Percentiles rank a stretch among this genome's conserved stretches.
phyloP scores from a whole-genome alignment of 2,329 filamentous ascomycete species.

The Aspergillus pseudoterreus region DNA sequence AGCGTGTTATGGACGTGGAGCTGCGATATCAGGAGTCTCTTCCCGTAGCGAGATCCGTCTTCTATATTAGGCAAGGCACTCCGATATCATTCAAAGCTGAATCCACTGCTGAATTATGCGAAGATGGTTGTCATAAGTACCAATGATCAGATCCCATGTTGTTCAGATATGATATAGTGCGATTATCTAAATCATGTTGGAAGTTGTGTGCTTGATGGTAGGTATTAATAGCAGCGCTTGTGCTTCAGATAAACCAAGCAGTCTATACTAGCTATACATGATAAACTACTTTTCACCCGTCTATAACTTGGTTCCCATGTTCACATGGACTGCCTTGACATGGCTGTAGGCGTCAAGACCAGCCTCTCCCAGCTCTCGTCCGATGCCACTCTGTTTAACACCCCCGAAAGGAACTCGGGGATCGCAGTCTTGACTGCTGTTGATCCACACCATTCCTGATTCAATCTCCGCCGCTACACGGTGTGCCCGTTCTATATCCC shows the following conservation, averaged over 20 bases:
- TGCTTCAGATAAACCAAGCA: too few species aligned
- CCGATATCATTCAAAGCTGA: neutral
- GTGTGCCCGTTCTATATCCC: slow-evolving; percentile 72
- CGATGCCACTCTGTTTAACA: slow-evolving; percentile 38
- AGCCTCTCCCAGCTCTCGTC: slow-evolving; percentile 37
- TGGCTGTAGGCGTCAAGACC: slow-evolving; percentile 38
- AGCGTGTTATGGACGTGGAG: neutral
- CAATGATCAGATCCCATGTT: too few species aligned
- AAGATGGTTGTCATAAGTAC: neutral
- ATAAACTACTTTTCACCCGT: neutral
- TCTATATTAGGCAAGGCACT: neutral
- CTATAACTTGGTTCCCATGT: neutral
- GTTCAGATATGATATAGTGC: neutral
- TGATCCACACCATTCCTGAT: slow-evolving; percentile 62
- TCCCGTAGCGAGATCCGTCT: neutral
- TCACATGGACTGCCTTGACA: slow-evolving; percentile 23
- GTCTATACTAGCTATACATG: too few species aligned
- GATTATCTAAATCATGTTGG: neutral
- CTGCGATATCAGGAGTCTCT: neutral
- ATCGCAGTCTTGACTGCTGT: slow-evolving; percentile 64
- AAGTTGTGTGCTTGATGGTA: too few species aligned
- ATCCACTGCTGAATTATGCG: neutral
- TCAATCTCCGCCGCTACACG: slow-evolving; percentile 66
- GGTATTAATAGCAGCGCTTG: too few species aligned
- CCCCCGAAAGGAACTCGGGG: slow-evolving; percentile 41